Base-by-base conservation (phyloP, 768 basidiomycete species). In the Myochromella boudieri region DNA sequence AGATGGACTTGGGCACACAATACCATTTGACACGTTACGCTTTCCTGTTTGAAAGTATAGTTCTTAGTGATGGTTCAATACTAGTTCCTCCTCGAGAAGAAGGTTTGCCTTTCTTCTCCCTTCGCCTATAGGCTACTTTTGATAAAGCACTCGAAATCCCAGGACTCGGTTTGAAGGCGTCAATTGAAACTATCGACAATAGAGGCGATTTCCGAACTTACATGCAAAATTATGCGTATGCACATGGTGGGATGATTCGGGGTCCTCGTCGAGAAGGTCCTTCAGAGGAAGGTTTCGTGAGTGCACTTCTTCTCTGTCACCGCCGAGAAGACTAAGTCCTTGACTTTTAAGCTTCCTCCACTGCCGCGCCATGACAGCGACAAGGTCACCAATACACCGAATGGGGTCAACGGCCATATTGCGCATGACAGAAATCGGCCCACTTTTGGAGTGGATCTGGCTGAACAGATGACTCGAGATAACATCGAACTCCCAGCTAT, bases 221-320 rank as follows among this genome's bases (percentile, higher is more conserved):
- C 63, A 97, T 99, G 95, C 92, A 97, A 62, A 93, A 97, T 62
- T 99, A 95, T 61, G 86, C 90, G 0, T 92, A 95, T 60, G 92
- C 92, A 22, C 87, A 89, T 50, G 89, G 86, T 9, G 72, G 76
- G 39, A 67, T 63, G 29, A 69, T 71, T 22, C 74, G 83, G 29
- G 91, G 89, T n/a, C 91, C 90, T 22, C 76, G 89, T 50, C 75
- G 94, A 51, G 91, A 97, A 56, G 95, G 91, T 3, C 92, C 93
- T 3, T 73, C 79, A 42, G 91, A 97, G 43, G 93, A 97, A 63
- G 92, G 93, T 31, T 97, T 92, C 71, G 95, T 97, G 63, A 64
- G 93, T 78, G 33, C n/a, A n/a, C 48, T 34, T 18, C 50, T 27
- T 38, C 28, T 37, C 24, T 42, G 28, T 46, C 24, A 49, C 47